Percentiles rank a stretch among this genome's conserved stretches.
Conservation (phyloP, 2,329 filamentous ascomycete species). For the Alternaria hordeiaustralica region DNA sequence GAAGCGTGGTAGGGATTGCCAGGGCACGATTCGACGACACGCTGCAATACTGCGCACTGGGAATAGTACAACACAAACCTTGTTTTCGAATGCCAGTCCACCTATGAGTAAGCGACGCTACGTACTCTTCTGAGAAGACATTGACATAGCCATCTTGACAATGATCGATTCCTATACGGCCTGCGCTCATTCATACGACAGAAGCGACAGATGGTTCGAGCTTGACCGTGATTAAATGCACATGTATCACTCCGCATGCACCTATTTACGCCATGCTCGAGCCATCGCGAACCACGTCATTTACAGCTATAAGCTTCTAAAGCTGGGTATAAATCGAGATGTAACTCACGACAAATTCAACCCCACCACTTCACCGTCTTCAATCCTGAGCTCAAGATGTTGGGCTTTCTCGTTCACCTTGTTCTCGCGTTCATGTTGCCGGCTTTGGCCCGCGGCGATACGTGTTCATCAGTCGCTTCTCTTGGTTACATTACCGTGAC, state of each 20-base stretch:
- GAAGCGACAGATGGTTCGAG: no score
- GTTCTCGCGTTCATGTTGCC: conserved; percentile 5
- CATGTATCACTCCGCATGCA: background rate
- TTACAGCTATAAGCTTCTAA: background rate
- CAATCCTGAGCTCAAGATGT: background rate
- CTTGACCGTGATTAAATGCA: background rate
- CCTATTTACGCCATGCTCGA: background rate
- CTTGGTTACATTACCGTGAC: conserved; percentile 33
- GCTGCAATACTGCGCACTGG: background rate
- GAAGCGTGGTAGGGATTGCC: background rate
- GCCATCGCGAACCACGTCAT: background rate
- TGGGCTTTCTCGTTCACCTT: background rate
- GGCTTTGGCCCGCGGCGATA: conserved; percentile 16
- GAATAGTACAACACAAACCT: background rate
- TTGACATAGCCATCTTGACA: no score
- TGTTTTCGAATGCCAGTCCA: background rate
- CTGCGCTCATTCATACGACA: background rate
- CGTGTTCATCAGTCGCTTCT: conserved; percentile 27
- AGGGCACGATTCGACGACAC: no score
- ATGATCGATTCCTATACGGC: background rate
- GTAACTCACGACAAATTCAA: background rate
- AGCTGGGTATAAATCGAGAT: background rate
- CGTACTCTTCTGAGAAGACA: background rate
- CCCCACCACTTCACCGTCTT: background rate
- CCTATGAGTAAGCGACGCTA: background rate